phyloP scores from a whole-genome alignment of 2,329 filamentous ascomycete genomes.

The Fusarium sp. region DNA sequence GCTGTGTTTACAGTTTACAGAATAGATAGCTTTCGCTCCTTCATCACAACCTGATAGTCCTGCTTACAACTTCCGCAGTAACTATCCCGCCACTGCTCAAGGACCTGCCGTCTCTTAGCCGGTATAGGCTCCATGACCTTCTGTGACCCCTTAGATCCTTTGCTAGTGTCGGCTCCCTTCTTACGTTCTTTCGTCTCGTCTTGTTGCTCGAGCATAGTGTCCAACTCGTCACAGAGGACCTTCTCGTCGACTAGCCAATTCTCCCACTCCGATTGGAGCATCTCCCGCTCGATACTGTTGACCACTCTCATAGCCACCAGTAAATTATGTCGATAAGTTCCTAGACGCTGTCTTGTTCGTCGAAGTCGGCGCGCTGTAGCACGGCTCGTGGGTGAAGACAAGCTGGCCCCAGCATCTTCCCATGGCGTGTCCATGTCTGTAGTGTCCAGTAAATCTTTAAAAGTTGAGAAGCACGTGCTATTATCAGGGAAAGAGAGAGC shows the following conservation, averaged over 20 bases:
- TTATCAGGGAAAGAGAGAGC: constrained; percentile 55
- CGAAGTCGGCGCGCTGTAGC: constrained; percentile 74
- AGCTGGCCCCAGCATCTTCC: constrained; percentile 62
- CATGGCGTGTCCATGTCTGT: constrained; percentile 69
- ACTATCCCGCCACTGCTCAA: constrained; percentile 63
- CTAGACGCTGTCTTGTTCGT: constrained; percentile 84
- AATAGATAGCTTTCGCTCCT: constrained; percentile 47
- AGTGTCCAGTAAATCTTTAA: constrained; percentile 68
- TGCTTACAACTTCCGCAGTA: constrained; percentile 68
- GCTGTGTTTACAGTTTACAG: constrained; percentile 2
- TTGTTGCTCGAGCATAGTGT: constrained; percentile 56
- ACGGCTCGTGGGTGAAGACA: constrained; percentile 62
- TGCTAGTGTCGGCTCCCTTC: constrained; percentile 31
- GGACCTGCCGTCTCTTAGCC: constrained; percentile 50
- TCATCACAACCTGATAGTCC: constrained; percentile 55
- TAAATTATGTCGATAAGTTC: constrained; percentile 87
- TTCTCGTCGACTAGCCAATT: constrained; percentile 89
- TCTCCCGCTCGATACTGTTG: constrained; percentile 88
- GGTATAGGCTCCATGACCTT: constrained; percentile 50
- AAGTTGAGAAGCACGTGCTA: constrained; percentile 72
- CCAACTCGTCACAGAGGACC: constrained; percentile 75
- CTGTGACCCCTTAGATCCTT: constrained; percentile 45
- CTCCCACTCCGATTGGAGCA: constrained; percentile 90
- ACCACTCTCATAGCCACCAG: constrained; percentile 91
- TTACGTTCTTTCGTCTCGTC: constrained; percentile 29